Evolutionary conservation across 768 basidiomycete genomes (phyloP), one percentile per base, ranked within the genome.

Genomic region (Termitomyces sp.): DNA sequence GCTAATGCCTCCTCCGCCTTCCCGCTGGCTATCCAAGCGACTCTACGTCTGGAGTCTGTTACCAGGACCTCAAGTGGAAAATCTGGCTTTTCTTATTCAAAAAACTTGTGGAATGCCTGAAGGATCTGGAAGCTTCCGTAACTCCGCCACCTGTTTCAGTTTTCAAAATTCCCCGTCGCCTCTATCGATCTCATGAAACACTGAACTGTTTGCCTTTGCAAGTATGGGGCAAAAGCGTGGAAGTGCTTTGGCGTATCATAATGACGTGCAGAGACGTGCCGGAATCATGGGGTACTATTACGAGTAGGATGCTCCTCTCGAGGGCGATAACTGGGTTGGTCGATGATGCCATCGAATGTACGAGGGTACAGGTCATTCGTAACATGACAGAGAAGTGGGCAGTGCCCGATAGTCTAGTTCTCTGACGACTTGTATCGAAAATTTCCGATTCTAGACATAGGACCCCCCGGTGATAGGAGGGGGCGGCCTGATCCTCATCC

Each of bases 221-320:
- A 22, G 53, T 66, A 2, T 87, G 84, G 83, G 81, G 83, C 0
- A 62, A 64, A 22, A 69, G 68, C 19, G 77, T 87, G 2, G 81
- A 85, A 60, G 64, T 63, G 21, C 74, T 91, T 11, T 86, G 85
- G 84, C 70, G 73, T 45, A 73, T 72, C 0, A 64, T 75, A 19
- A 84, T 84, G 82, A 58, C 62, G 1, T 53, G 70, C 6, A 57
- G 67, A 1, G 55, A 60, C n/a, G 70, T 63, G 22, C 40, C 61
- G 1, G 44, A 40, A 12, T 65, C 70, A 14, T 87, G 86, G 85
- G 76, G 75, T 54, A 65, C 66, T 17, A 63, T 90, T 55, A 84
- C 80, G 2, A 68, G 68, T 35, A 72, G 84, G 55, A 47, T 88
- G 58, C 63, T 90, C 37, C 51, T 83, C 7, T 87, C 83, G 84